Percentiles rank a stretch among this genome's conserved stretches.
Evolutionary conservation across 192 early-diverging fungal genomes (phyloP).

Genomic region (Coemansia erecta): DNA sequence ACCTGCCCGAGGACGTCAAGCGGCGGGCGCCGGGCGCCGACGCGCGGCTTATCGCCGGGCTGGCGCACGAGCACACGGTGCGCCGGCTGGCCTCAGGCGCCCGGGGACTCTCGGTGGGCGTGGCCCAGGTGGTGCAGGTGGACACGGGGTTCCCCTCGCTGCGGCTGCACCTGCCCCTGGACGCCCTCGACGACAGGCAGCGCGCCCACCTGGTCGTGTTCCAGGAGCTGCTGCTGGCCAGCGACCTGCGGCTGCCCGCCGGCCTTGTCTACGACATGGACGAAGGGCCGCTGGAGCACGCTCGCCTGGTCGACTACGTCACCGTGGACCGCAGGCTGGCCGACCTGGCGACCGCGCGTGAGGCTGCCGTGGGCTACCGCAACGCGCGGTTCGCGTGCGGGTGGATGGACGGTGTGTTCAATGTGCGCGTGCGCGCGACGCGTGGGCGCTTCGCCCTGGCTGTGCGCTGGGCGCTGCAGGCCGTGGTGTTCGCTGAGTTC

Average conservation of each 20-base stretch:
- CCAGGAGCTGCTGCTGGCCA: slow-evolving; percentile 72
- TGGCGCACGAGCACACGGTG: slow-evolving; percentile 15
- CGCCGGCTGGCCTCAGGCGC: slow-evolving; percentile 8
- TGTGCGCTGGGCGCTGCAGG: slow-evolving; percentile 54
- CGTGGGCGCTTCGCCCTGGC: slow-evolving; percentile 27
- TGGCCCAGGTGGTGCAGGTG: slow-evolving; percentile 61
- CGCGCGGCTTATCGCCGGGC: slow-evolving; percentile 12
- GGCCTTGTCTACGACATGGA: slow-evolving; percentile 36
- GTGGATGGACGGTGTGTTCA: slow-evolving; percentile 62
- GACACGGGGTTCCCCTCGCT: slow-evolving; percentile 67
- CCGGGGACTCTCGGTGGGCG: slow-evolving; percentile 42
- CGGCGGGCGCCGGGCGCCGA: slow-evolving; percentile 55
- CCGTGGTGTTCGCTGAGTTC: slow-evolving; percentile 65
- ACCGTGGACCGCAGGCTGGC: slow-evolving; percentile 49
- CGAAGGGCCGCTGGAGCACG: neutral
- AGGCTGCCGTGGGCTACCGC: slow-evolving; percentile 48
- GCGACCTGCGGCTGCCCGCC: slow-evolving; percentile 54
- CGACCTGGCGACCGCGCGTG: slow-evolving; percentile 51
- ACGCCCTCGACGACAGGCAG: slow-evolving; percentile 56
- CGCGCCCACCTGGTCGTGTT: slow-evolving; percentile 73
- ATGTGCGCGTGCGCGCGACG: slow-evolving; percentile 43
- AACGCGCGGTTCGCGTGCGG: slow-evolving; percentile 48
- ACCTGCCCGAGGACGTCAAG: slow-evolving; percentile 57
- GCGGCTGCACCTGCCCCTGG: slow-evolving; percentile 57
- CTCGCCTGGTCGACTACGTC: slow-evolving; percentile 15